phyloP scores from a whole-genome alignment of 352 stramenopile genomes.

The Pythium phragmitis region DNA sequence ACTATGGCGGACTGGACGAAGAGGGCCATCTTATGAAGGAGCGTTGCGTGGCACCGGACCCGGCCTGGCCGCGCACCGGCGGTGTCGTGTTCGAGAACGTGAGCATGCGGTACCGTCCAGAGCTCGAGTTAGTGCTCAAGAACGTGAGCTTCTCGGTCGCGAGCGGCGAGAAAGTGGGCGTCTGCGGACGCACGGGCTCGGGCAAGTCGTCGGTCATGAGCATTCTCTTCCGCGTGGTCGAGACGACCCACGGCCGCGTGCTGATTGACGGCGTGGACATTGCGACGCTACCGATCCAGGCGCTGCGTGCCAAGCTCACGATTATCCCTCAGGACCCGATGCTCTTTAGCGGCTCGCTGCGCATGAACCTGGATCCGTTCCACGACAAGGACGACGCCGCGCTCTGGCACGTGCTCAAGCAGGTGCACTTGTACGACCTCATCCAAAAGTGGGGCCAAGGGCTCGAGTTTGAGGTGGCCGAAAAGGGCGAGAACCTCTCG shows the following conservation, averaged over 20 bases:
- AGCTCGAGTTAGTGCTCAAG: slow-evolving; percentile 43
- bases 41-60: slow-evolving; percentile 1
- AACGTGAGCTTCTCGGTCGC: slow-evolving; percentile 51
- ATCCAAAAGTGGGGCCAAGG: slow-evolving; percentile 22
- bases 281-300: slow-evolving; percentile 29
- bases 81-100: slow-evolving; percentile 42
- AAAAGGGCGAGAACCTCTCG: slow-evolving; percentile 90
- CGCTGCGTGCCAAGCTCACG: slow-evolving; percentile 34
- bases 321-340: slow-evolving; percentile 93
- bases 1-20: slow-evolving; percentile 31
- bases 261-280: slow-evolving; percentile 88
- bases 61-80: slow-evolving; percentile 43
- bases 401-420: slow-evolving; percentile 55
- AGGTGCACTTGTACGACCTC: slow-evolving; percentile 59
- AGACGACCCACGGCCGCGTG: slow-evolving; percentile 46
- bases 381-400: slow-evolving; percentile 53
- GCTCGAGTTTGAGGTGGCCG: slow-evolving; percentile 83
- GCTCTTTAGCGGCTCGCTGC: slow-evolving; percentile 85
- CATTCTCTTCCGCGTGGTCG: slow-evolving; percentile 43
- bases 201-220: slow-evolving; percentile 38
- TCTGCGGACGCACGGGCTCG: slow-evolving; percentile 61
- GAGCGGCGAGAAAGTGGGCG: slow-evolving; percentile 73
- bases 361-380: slow-evolving; percentile 90
- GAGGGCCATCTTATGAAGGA: slow-evolving; percentile 82
- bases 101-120: slow-evolving; percentile 41